Percentiles rank a stretch among this genome's conserved stretches.
These are phyloP conservation scores for Hippophae rhamnoides DNA, from an alignment of 306 rosid species.

Conservation along the genomic window DNA sequence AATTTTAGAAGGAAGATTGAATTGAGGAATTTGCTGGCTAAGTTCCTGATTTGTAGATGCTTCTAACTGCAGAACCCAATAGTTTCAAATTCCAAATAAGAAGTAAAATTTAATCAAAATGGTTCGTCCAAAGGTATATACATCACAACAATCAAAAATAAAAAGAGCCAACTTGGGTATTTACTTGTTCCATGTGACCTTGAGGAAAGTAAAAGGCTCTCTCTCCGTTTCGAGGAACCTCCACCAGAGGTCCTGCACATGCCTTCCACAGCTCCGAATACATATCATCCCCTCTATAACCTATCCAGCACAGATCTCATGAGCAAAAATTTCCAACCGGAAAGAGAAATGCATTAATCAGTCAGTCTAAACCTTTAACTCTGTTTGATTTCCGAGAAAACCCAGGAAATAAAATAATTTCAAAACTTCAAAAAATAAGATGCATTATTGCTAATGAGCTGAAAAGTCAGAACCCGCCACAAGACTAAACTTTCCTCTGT, in stretches of 20 bases:
- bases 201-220: constrained; percentile 71
- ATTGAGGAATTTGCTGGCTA: constrained; percentile 58
- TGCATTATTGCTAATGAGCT: too few species aligned
- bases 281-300: constrained; percentile 32
- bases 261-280: constrained; percentile 58
- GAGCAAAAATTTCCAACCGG: constrained; percentile 2
- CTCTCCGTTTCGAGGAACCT: constrained; percentile 46
- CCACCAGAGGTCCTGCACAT: constrained; percentile 80
- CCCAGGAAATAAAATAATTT: not conserved
- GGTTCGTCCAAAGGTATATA: not conserved
- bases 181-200: constrained; percentile 79
- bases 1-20: constrained; percentile 65
- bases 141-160: constrained; percentile 10
- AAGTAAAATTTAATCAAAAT: too few species aligned
- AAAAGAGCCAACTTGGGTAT: constrained; percentile 15
- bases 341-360: not conserved
- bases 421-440: too few species aligned
- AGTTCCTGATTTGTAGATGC: constrained; percentile 68
- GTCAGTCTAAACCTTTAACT: not conserved
- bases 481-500: too few species aligned
- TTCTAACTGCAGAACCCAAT: constrained; percentile 43
- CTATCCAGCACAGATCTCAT: constrained; percentile 24
- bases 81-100: not conserved
- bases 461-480: too few species aligned
- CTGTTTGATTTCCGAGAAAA: constrained; percentile 30